Percentiles rank a stretch among this genome's conserved stretches.
phyloP scores from a whole-genome alignment of 2,329 filamentous ascomycete genomes.

The Fusarium tupiense region DNA sequence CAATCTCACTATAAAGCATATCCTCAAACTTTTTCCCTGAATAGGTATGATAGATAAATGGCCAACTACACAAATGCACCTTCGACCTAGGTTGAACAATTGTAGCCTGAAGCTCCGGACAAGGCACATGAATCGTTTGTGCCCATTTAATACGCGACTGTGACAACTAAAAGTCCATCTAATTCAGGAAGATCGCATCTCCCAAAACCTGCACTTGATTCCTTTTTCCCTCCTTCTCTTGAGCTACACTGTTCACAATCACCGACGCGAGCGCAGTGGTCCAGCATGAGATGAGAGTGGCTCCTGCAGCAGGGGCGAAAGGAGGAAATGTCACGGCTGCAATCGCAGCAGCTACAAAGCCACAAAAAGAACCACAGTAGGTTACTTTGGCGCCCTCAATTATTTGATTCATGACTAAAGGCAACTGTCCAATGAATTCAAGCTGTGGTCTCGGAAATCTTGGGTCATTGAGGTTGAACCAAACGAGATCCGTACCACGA shows the following conservation, averaged over 20 bases:
- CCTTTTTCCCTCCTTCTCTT: too few species aligned
- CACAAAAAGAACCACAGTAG: not conserved
- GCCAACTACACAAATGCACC: too few species aligned
- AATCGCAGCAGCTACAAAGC: fast-evolving
- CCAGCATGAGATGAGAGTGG: fast-evolving
- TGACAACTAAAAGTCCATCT: too few species aligned
- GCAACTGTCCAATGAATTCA: not conserved
- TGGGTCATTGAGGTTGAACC: not conserved
- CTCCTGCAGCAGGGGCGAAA: not conserved
- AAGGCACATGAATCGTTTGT: fast-evolving
- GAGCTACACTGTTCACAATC: too few species aligned
- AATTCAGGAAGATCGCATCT: not conserved
- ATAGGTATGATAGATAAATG: too few species aligned
- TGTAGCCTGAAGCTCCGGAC: fast-evolving
- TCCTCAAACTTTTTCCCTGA: too few species aligned
- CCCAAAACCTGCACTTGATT: too few species aligned
- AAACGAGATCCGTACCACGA: not conserved
- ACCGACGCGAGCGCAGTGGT: too few species aligned
- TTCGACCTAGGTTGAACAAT: too few species aligned
- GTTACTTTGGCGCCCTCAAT: too few species aligned
- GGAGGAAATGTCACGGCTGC: not conserved
- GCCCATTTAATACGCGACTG: not conserved
- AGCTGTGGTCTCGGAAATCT: fast-evolving
- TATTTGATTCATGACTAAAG: too few species aligned
- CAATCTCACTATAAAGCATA: too few species aligned